Conservation (phyloP, 108 stramenopile genomes). For the Nitzschia sp. region DNA sequence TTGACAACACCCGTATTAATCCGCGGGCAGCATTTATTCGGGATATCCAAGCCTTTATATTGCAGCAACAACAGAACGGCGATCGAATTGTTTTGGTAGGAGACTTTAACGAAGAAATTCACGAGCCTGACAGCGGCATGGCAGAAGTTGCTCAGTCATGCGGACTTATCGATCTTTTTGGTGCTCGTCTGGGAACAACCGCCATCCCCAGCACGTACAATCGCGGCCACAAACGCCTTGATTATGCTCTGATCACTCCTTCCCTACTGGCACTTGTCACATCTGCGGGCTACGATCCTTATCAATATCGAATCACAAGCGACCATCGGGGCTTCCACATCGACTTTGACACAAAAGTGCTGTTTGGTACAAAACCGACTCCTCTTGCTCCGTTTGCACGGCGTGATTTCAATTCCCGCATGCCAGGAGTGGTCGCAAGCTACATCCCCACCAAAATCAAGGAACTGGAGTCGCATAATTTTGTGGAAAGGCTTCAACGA, state of each 20-base stretch:
- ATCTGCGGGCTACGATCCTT: not conserved
- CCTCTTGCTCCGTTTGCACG: not conserved
- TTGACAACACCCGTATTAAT: not conserved
- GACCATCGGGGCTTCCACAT: not conserved
- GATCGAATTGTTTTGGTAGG: not conserved
- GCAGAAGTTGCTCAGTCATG: not conserved
- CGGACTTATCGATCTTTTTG: not conserved
- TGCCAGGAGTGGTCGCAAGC: not conserved
- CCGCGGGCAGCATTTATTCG: not conserved
- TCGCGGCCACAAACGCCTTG: not conserved
- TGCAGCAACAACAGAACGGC: not conserved
- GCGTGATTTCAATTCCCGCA: too few species aligned
- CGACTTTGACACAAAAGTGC: not conserved
- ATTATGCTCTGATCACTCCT: not conserved
- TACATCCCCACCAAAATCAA: too few species aligned
- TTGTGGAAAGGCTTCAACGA: not conserved
- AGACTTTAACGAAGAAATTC: not conserved
- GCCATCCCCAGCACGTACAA: not conserved
- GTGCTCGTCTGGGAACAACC: not conserved
- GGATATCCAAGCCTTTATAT: not conserved
- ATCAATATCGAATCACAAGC: not conserved
- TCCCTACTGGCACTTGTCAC: not conserved
- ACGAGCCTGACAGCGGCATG: not conserved
- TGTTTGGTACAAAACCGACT: not conserved
- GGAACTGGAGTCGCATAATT: not conserved